Evolutionary conservation across 179 eudicot genomes (phyloP).

Genomic region (Sideroxylon spinosum): DNA sequence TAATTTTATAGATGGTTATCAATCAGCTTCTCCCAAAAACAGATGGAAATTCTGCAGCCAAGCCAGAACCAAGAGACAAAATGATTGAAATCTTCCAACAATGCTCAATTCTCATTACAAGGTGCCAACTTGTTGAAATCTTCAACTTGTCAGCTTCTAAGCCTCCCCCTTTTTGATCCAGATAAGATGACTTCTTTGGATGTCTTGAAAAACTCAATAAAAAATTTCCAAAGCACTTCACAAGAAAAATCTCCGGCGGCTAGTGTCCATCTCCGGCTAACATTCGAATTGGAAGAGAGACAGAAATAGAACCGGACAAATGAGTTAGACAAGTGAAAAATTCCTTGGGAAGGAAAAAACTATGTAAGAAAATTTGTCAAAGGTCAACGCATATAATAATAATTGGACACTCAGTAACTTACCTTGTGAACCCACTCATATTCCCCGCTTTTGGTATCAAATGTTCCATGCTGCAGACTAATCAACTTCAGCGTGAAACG

Average conservation of each 20-base stretch:
- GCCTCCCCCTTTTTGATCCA: not conserved
- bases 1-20: not conserved
- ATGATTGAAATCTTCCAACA: not conserved
- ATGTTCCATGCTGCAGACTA: slow-evolving; percentile 89
- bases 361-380: not conserved
- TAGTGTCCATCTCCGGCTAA: slow-evolving; percentile 92
- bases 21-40: not conserved
- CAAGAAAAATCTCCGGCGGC: slow-evolving; percentile 89
- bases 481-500: slow-evolving; percentile 76
- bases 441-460: slow-evolving; percentile 81
- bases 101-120: not conserved
- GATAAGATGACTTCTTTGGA: not conserved
- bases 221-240: slow-evolving; percentile 25
- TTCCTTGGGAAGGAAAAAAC: not conserved
- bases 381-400: not conserved
- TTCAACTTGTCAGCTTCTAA: not conserved
- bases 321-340: not conserved
- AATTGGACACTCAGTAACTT: not conserved
- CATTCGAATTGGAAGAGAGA: slow-evolving; percentile 13
- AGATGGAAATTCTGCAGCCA: no score
- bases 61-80: not conserved
- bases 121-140: not conserved
- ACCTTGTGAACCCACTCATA: slow-evolving; percentile 98
- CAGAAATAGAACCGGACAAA: not conserved
- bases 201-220: not conserved